Evolutionary conservation across 331 rosid genomes (phyloP), one percentile per base, ranked within the genome.

Genomic region (Spiraea crenata): DNA sequence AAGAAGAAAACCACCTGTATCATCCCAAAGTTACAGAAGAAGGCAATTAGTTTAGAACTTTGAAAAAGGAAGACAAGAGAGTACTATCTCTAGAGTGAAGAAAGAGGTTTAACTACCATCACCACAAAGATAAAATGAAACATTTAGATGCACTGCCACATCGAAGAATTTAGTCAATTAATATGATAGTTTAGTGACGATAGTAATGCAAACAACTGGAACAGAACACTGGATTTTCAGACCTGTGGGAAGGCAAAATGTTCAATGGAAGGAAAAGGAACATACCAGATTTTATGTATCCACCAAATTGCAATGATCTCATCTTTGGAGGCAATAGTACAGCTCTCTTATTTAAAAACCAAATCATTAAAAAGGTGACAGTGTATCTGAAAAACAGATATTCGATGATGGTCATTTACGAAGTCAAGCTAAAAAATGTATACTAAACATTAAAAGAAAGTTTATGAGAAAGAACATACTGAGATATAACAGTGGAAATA

Each of bases 401-500:
- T 57, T 76, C 15, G 37, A 76, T 56, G 70, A 47, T 34, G 50
- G 44, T 64, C 67, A 73, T 60, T 44, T 67, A 47, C 63, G 34
- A 70, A 66, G 66, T 61, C 57, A 73, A 42, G 41, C 76, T 58
- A 75, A 41, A 57, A 49, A 63, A 59, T 10, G 7, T 2, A 25
- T 25, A 25, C 31, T 2, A n/a, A 69, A 70, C 60, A 58, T 25
- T 17, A 49, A 57, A 71, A 75, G 49, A 64, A 16, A 77, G 45
- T 74, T 10, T 37, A 61, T 42, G 15, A 57, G 58, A 77, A 67
- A 75, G 59, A 51, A 79, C 97, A 70, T 89, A 95, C 99, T 95
- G 99, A 68, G 99, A 93, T 72, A 91, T 63, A 77, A 91, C 97
- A 11, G 95, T 86, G 67, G 99, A 89, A 65, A 91, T 77, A 78